Percentiles rank a stretch among this genome's conserved stretches.
Evolutionary conservation across 129 eudicot species (phyloP).

Genomic region (Centaurea solstitialis): DNA sequence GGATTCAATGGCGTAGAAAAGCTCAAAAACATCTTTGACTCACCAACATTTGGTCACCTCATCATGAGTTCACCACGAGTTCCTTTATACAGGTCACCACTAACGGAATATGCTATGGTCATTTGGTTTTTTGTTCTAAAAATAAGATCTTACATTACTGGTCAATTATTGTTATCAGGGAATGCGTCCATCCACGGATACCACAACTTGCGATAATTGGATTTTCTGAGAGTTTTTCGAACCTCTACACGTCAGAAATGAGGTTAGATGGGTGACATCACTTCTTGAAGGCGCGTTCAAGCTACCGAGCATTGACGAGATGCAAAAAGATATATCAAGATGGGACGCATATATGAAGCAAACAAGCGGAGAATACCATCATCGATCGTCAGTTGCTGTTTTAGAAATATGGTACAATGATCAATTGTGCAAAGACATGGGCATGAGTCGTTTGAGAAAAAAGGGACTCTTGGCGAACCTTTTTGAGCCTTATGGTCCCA

Average conservation of each 20-base stretch:
- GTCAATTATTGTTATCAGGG: slow-evolving; percentile 33
- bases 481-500: slow-evolving; percentile 56
- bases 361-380: slow-evolving; percentile 41
- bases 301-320: slow-evolving; percentile 57
- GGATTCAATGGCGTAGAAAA: slow-evolving; percentile 61
- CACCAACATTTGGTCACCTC: slow-evolving; percentile 36
- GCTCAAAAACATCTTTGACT: slow-evolving; percentile 51
- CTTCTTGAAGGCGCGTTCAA: slow-evolving; percentile 56
- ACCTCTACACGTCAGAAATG: slow-evolving; percentile 58
- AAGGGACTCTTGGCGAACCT: slow-evolving; percentile 48
- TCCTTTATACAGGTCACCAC: slow-evolving; percentile 60
- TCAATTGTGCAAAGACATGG: slow-evolving; percentile 65
- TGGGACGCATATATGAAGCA: slow-evolving; percentile 65
- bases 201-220: slow-evolving; percentile 80
- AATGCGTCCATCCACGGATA: slow-evolving; percentile 64
- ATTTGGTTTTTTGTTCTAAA: not conserved
- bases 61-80: slow-evolving; percentile 44
- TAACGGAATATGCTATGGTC: not conserved
- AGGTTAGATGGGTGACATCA: slow-evolving; percentile 56
- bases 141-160: not conserved
- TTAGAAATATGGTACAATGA: slow-evolving; percentile 70
- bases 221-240: slow-evolving; percentile 55
- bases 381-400: slow-evolving; percentile 47
- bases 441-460: slow-evolving; percentile 51
- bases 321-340: slow-evolving; percentile 54